A percentile compares a stretch with the other conserved stretches of the same genome.
Evolutionary conservation across 129 eudicot genomes (phyloP).

Genomic region (Arctium lappa): DNA sequence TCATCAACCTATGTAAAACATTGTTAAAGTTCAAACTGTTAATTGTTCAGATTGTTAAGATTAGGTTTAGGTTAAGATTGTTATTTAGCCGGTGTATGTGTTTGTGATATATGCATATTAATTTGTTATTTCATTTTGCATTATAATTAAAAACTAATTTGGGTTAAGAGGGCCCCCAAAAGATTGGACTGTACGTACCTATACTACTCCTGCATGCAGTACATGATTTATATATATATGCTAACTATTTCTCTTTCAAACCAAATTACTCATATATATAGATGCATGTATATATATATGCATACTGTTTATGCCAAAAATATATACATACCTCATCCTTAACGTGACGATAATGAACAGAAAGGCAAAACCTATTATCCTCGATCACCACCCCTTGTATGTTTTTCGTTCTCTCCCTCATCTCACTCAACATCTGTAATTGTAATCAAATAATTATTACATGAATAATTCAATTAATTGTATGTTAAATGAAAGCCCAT

Average conservation of each 20-base stretch:
- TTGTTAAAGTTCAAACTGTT: no score
- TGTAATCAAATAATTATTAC: neutral
- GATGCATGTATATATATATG: no score
- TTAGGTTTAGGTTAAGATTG: no score
- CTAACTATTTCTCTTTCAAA: neutral
- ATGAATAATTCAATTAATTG: neutral
- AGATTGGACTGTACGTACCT: no score
- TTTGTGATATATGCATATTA: no score
- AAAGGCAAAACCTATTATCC: slow-evolving; percentile 76
- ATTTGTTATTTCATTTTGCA: no score
- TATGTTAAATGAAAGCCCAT: neutral
- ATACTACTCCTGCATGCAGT: neutral
- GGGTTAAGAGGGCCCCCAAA: no score
- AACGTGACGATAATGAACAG: slow-evolving; percentile 78
- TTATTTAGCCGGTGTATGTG: no score
- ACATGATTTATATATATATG: neutral
- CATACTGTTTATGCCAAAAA: no score
- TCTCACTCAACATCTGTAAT: slow-evolving; percentile 57
- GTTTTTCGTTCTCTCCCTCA: slow-evolving; percentile 32
- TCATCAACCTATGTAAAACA: no score
- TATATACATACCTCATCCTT: slow-evolving; percentile 37
- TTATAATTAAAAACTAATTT: no score
- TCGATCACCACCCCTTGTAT: slow-evolving; percentile 59
- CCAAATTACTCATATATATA: neutral
- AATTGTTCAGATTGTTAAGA: no score